These are phyloP conservation scores for Diaporthe caulivora DNA, from an alignment of 2,329 filamentous ascomycete species.

Conservation along the genomic window DNA sequence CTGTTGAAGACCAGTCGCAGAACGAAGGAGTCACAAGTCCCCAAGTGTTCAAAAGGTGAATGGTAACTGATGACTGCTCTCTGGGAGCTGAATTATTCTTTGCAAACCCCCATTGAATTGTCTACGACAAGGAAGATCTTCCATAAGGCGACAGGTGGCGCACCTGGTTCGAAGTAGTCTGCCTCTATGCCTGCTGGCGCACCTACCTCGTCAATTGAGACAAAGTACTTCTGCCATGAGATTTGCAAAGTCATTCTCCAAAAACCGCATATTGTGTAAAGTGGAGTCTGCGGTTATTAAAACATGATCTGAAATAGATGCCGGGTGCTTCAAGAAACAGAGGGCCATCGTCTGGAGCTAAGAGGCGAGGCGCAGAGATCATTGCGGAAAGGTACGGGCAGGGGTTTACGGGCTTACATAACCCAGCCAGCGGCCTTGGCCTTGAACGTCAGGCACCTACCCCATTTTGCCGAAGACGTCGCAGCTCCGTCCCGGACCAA, in stretches of 20 bases:
- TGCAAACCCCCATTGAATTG: too few species aligned
- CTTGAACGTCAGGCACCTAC: constrained; percentile 31
- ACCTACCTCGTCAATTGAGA: neutral
- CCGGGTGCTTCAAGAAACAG: too few species aligned
- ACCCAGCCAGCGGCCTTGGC: neutral
- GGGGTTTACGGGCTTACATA: constrained; percentile 25
- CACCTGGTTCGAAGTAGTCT: neutral
- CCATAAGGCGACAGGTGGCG: neutral
- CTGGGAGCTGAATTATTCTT: neutral
- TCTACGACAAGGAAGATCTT: too few species aligned
- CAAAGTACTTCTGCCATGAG: neutral
- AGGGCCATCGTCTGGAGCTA: neutral
- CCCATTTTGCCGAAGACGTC: constrained; percentile 39
- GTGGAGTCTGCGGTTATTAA: neutral
- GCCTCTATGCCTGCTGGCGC: neutral
- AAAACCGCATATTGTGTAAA: neutral
- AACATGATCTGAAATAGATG: neutral
- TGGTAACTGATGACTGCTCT: neutral
- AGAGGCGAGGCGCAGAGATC: neutral
- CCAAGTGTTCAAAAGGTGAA: neutral
- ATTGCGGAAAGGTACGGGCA: neutral
- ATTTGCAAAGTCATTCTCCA: neutral
- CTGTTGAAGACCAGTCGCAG: neutral
- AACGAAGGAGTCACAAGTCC: neutral
- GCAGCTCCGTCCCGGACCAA: constrained; percentile 38